Base-by-base conservation (phyloP, 148 eudicot species). In the Fallopia convolvulus region DNA sequence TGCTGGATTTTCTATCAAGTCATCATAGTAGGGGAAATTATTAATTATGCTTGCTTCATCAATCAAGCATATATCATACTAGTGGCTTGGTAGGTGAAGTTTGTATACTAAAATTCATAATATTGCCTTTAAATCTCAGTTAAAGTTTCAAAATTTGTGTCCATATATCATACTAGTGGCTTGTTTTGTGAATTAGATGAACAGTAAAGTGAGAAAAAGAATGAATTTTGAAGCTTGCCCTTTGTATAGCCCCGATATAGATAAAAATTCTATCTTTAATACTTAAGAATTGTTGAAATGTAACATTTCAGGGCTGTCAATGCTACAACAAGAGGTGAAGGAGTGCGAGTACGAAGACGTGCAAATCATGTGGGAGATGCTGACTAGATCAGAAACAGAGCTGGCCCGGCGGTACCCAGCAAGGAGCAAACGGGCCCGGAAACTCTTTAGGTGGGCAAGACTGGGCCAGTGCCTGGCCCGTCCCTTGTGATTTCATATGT, bases 281-380 rank as follows among this genome's bases (percentile, higher is more conserved):
- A 42, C 33, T 21, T 10, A 61, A 11, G 68, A 61, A 61, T 11
- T 68, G 20, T 68, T n/a, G 15, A 26, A 63, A 26, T 63, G 70
- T 15, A 3, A 12, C 15, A 10, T 63, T 60, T 36, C 60, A 87
- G 90, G 90, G 55, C 74, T 77, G 4, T 78, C 83, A 71, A 85
- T 83, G 83, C 84, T 87, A 30, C 90, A 70, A 48, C 79, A 80
- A 26, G 88, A 87, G 47, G 88, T 87, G 72, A 83, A 80, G 72
- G 79, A 79, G 21, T 85, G 90, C 70, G 88, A 87, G 78, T 87
- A 87, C 60, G 82, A 85, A 60, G 90, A 87, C 49, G 88, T 87
- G 50, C 90, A 83, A 55, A 84, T 85, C 49, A 46, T 87, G 80
- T 87, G 90, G 90, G 86, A 87, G 74, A 74, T 87, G 85, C 72